phyloP scores from a whole-genome alignment of 345 rosid genomes.

The Corchorus capsularis region DNA sequence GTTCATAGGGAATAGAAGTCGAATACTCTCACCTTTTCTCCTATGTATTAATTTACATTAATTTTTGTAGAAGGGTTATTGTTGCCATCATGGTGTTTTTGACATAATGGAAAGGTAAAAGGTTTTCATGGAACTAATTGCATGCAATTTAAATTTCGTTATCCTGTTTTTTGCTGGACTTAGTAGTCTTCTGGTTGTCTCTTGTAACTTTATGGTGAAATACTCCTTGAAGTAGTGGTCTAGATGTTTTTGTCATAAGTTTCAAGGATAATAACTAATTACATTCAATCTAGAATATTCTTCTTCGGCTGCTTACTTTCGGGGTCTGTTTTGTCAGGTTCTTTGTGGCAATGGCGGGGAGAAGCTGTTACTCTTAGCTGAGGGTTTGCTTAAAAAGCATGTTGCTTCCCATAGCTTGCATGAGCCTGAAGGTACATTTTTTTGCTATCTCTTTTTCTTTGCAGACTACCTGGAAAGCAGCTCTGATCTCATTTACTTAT shows the following conservation, averaged over 20 bases:
- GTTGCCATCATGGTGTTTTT: background rate
- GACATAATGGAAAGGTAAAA: background rate
- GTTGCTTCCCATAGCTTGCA: constrained; percentile 86
- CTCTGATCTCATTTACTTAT: background rate
- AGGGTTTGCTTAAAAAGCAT: constrained; percentile 93
- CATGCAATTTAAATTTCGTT: too few species aligned
- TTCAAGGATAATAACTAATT: background rate
- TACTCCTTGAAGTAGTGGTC: background rate
- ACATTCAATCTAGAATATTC: constrained; percentile 4
- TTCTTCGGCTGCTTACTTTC: constrained; percentile 23
- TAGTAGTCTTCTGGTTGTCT: background rate
- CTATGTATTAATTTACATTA: background rate
- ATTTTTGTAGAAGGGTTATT: background rate
- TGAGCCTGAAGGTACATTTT: constrained; percentile 84
- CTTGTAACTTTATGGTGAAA: background rate
- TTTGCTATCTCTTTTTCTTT: background rate
- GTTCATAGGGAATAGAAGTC: background rate
- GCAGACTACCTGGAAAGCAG: background rate
- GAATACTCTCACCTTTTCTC: background rate
- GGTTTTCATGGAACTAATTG: background rate
- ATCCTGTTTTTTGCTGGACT: background rate
- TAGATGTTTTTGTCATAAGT: background rate
- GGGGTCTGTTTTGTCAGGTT: constrained; percentile 51
- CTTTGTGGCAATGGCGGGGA: constrained; percentile 84
- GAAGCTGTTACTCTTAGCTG: constrained; percentile 83